Percentiles rank a stretch among this genome's conserved stretches.
phyloP scores from a whole-genome alignment of 2,329 filamentous ascomycete genomes.

The Trichoderma aggressivum region DNA sequence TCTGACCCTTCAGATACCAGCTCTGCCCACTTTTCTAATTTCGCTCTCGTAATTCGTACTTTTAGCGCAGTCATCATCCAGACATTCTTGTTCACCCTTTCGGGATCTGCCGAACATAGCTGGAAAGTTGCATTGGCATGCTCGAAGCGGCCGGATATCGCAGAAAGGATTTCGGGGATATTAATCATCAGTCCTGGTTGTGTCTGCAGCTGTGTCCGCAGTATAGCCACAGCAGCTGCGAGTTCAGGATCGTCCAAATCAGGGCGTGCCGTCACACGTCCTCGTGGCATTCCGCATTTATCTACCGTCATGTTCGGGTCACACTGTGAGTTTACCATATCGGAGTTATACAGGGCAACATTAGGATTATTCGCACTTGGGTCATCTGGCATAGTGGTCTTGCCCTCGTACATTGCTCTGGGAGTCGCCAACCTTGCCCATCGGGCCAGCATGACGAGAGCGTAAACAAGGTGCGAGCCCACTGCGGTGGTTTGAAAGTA shows the following conservation, averaged over 20 bases:
- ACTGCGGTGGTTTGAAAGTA: conserved; percentile 45
- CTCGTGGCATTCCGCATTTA: background rate
- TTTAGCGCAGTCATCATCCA: conserved; percentile 50
- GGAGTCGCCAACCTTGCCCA: conserved; percentile 48
- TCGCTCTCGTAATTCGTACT: conserved; percentile 44
- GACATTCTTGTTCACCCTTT: conserved; percentile 41
- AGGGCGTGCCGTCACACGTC: conserved; percentile 19
- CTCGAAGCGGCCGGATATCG: conserved; percentile 42
- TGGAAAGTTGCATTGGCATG: conserved; percentile 39
- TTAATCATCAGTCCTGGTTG: conserved; percentile 47
- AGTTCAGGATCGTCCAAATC: conserved; percentile 38
- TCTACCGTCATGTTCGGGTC: background rate
- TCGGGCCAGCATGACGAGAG: conserved; percentile 48
- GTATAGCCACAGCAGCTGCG: conserved; percentile 38
- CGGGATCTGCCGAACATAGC: conserved; percentile 30
- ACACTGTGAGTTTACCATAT: conserved; percentile 19
- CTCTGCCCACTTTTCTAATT: conserved; percentile 47
- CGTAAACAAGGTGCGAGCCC: conserved; percentile 47
- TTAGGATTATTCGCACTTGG: conserved; percentile 24
- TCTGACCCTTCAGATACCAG: conserved; percentile 39
- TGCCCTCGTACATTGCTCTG: conserved; percentile 28
- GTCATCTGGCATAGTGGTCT: conserved; percentile 28
- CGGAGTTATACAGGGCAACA: conserved; percentile 23
- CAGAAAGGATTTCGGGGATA: conserved; percentile 41
- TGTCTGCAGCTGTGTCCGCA: conserved; percentile 41